Base-by-base conservation (phyloP, 768 basidiomycete genomes). In the Lenzites betulinus region DNA sequence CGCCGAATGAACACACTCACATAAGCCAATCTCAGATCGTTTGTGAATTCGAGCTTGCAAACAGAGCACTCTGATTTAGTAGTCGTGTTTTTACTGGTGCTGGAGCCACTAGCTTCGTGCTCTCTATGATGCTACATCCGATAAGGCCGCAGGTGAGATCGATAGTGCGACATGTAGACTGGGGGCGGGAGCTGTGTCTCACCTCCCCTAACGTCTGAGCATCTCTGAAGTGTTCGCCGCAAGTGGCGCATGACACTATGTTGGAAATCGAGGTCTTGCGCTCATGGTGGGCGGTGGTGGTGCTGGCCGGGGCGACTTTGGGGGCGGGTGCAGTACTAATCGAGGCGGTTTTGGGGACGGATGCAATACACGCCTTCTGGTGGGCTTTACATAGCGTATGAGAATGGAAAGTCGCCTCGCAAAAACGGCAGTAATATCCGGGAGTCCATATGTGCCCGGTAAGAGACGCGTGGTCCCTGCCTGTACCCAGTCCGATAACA, bases 21-120 rank as follows among this genome's bases (percentile, higher is more conserved):
- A 26, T 54, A 28, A 5, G 13, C 7, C 3, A 54, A 42, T 4
- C 18, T 15, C 12, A 26, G 6, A 15, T n/a, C 12, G 53, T 42
- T 44, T 20, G 53, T 54, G 28, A 44, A 54, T 30, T 54, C 43
- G 26, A 54, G 42, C 18, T 54, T 43, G 42, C 53, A 54, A 8
- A 46, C 20, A 18, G 13, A n/a, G 42, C 53, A 54, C 36, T 22
- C 36, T 23, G 3, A 7, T 22, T 51, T 36, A 1, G 23, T 2
- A 9, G 6, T 7, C 6, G 49, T 1, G 35, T 22, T 23, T 6
- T 18, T 25, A 16, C 26, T 20, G n/a, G 8, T 33, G 30, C 11
- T 33, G 20, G 35, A 38, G 9, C 2, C 13, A 16, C 23, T 22
- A 38, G 20, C 26, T 26, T 18, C 13, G 22, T 54, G 53, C 22